Percentiles rank a stretch among this genome's conserved stretches.
phyloP scores from a whole-genome alignment of 2,329 filamentous ascomycete genomes.

The Amauroascus verrucosus region DNA sequence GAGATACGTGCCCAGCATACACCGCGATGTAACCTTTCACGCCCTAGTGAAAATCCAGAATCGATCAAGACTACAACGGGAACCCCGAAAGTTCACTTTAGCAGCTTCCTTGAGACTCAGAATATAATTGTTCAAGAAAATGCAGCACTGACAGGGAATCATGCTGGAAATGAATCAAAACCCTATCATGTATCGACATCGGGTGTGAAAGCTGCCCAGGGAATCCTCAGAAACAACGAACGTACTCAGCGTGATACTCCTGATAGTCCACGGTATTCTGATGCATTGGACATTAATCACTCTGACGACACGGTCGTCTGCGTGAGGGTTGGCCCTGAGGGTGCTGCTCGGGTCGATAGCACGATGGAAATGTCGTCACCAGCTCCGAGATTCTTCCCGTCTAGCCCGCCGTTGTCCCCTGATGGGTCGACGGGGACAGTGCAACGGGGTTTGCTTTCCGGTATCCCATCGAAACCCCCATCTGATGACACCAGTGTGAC shows the following conservation, averaged over 20 bases:
- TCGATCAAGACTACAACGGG: neutral
- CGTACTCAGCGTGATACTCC: neutral
- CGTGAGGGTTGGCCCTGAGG: conserved; percentile 19
- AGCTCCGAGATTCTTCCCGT: neutral
- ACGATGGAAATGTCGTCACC: neutral
- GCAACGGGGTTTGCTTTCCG: neutral
- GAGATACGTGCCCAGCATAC: neutral
- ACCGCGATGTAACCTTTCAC: neutral
- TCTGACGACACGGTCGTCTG: conserved; percentile 15
- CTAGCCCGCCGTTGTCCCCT: neutral
- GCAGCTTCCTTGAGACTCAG: conserved; percentile 12
- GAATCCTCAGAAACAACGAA: conserved; percentile 12
- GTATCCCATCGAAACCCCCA: neutral
- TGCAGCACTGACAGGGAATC: neutral
- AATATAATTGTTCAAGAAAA: neutral
- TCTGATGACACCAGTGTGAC: neutral
- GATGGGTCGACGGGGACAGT: neutral
- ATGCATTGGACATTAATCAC: neutral
- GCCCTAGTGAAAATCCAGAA: neutral
- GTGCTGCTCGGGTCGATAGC: conserved; percentile 17
- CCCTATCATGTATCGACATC: neutral
- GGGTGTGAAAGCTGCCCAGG: conserved; percentile 12
- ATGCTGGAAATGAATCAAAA: neutral
- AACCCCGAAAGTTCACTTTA: conserved; percentile 9
- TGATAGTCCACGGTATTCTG: neutral